phyloP scores from a whole-genome alignment of 1,139 yeast genomes.

The Kurtzmaniella natalensis region DNA sequence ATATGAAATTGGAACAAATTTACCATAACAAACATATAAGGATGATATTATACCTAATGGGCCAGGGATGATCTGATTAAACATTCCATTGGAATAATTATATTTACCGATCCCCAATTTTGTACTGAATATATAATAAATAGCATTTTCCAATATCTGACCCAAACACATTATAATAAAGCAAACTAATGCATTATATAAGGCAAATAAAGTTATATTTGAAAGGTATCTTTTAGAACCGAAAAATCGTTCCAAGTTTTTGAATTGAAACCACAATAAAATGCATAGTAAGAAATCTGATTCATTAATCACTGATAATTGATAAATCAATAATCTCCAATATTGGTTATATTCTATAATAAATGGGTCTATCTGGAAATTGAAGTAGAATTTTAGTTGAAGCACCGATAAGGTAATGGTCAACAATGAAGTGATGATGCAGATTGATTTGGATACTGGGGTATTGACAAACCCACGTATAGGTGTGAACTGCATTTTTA shows the following conservation, averaged over 20 bases:
- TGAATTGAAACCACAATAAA: constrained; percentile 53
- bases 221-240: constrained; percentile 59
- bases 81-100: constrained; percentile 10
- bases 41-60: constrained; percentile 63
- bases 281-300: constrained; percentile 56
- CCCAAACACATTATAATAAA: constrained; percentile 36
- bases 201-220: constrained; percentile 25
- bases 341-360: constrained; percentile 58
- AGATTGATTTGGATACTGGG: constrained; percentile 50
- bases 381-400: constrained; percentile 51
- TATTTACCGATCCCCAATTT: constrained; percentile 1
- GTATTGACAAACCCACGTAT: constrained; percentile 58
- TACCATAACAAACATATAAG: constrained; percentile 52
- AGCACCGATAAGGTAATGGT: constrained; percentile 56
- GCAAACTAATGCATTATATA: constrained; percentile 32
- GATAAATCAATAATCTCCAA: constrained; percentile 61
- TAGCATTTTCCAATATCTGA: constrained; percentile 27
- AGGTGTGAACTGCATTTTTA: constrained; percentile 30
- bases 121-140: constrained; percentile 20
- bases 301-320: constrained; percentile 57
- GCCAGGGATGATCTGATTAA: constrained; percentile 48
- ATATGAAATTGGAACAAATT: constrained; percentile 57
- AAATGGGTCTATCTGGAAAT: constrained; percentile 55
- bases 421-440: constrained; percentile 34
- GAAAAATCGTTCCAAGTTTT: constrained; percentile 59